phyloP scores from a whole-genome alignment of 2,329 filamentous ascomycete species.

The Geosmithia flava region DNA sequence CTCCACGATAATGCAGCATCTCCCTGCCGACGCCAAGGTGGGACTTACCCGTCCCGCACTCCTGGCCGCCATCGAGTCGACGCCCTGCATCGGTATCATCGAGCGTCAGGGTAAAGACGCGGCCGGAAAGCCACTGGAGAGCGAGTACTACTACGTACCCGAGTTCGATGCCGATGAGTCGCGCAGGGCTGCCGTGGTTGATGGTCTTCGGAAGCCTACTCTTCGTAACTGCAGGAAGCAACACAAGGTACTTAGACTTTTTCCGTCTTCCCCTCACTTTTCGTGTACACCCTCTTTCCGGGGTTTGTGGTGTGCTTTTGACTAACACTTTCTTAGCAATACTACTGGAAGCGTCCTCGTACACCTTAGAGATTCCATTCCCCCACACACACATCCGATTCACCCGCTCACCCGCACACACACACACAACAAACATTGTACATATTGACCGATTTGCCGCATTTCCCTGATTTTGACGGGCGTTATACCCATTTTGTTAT shows the following conservation, averaged over 20 bases:
- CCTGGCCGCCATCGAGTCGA: conserved; percentile 58
- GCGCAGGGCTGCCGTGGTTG: conserved; percentile 70
- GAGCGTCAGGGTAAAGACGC: conserved; percentile 88
- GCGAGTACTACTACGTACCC: conserved; percentile 92
- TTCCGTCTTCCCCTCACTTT: too few species aligned
- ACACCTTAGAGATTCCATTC: conserved; percentile 32
- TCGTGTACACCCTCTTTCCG: too few species aligned
- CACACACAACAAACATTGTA: background rate
- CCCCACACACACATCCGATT: too few species aligned
- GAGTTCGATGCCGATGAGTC: conserved; percentile 73
- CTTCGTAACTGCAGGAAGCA: conserved; percentile 84
- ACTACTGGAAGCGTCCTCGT: conserved; percentile 54
- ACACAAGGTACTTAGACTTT: conserved; percentile 77
- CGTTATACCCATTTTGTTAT: too few species aligned
- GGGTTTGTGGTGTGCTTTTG: background rate
- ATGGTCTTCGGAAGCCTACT: conserved; percentile 78
- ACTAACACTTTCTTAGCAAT: conserved; percentile 37
- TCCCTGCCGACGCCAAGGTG: conserved; percentile 55
- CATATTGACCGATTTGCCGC: too few species aligned
- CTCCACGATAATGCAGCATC: conserved; percentile 76
- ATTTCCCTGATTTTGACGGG: too few species aligned
- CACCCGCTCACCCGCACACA: background rate
- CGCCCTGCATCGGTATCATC: conserved; percentile 78
- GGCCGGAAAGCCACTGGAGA: conserved; percentile 84
- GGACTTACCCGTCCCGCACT: conserved; percentile 52